A percentile compares a stretch with the other conserved stretches of the same genome.
Conservation (phyloP, 495 filamentous ascomycete species). For the Penicillium egyptiacum region DNA sequence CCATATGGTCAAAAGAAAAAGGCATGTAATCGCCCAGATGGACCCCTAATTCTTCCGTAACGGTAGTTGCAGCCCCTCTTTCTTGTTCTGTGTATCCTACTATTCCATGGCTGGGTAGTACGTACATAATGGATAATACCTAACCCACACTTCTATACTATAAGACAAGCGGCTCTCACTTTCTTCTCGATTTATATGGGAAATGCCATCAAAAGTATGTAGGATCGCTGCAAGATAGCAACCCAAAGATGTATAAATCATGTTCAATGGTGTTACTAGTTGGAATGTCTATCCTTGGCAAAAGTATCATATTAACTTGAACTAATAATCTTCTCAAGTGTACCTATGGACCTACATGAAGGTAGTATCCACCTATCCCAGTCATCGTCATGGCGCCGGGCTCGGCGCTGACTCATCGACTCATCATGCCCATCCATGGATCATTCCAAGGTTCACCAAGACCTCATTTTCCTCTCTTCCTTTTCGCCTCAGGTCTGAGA, state of each 20-base stretch:
- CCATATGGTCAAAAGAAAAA: too few relatives aligned
- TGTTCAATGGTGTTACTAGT: neutral
- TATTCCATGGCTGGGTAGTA: too few relatives aligned
- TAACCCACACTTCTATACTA: too few relatives aligned
- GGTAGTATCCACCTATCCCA: neutral
- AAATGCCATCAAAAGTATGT: neutral
- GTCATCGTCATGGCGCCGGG: neutral
- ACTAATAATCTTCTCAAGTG: neutral
- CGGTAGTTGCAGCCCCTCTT: too few relatives aligned
- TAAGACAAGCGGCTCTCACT: neutral
- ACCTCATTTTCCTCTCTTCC: slow-evolving; percentile 10
- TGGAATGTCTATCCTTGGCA: neutral
- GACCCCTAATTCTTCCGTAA: too few relatives aligned
- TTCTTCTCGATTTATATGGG: neutral
- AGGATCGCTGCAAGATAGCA: neutral
- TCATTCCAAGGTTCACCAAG: slow-evolving; percentile 1
- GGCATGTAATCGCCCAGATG: too few relatives aligned
- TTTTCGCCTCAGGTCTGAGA: slow-evolving; percentile 5
- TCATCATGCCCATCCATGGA: slow-evolving; percentile 16
- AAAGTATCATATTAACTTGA: neutral
- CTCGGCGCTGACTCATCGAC: slow-evolving; percentile 21
- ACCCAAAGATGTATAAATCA: neutral
- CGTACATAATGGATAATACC: too few relatives aligned
- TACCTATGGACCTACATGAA: neutral
- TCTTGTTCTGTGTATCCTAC: too few relatives aligned